Percentiles rank a stretch among this genome's conserved stretches.
Conservation (phyloP, 2,329 filamentous ascomycete species). For the Monilinia fructicola region DNA sequence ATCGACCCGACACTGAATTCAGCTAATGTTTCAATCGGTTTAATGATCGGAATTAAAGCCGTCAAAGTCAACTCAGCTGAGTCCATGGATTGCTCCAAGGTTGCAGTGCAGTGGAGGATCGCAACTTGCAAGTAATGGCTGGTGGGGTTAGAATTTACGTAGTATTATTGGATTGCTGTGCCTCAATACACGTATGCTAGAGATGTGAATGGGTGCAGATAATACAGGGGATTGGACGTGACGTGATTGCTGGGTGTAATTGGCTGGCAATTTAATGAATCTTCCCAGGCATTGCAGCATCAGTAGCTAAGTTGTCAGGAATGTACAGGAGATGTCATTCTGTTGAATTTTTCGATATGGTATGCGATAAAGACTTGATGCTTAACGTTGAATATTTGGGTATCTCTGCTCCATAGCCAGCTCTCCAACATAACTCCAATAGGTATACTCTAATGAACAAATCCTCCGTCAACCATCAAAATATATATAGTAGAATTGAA, state of each 20-base stretch:
- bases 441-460: background rate
- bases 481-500: constrained; percentile 3
- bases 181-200: constrained; percentile 1
- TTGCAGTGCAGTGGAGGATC: background rate
- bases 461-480: background rate
- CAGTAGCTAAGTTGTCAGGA: background rate
- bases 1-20: background rate
- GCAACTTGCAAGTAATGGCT: background rate
- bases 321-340: background rate
- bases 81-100: background rate
- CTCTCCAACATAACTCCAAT: background rate
- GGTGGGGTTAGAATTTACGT: constrained; percentile 11
- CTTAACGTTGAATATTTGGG: background rate
- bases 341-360: background rate
- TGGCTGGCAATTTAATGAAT: background rate
- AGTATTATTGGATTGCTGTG: constrained; percentile 12
- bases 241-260: background rate
- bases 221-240: background rate
- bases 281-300: background rate
- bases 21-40: background rate
- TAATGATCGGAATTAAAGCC: background rate
- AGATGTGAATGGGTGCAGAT: background rate
- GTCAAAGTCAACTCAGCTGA: background rate
- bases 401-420: background rate
- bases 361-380: background rate